phyloP scores from a whole-genome alignment of 2,329 filamentous ascomycete species.

The Sclerotinia borealis region DNA sequence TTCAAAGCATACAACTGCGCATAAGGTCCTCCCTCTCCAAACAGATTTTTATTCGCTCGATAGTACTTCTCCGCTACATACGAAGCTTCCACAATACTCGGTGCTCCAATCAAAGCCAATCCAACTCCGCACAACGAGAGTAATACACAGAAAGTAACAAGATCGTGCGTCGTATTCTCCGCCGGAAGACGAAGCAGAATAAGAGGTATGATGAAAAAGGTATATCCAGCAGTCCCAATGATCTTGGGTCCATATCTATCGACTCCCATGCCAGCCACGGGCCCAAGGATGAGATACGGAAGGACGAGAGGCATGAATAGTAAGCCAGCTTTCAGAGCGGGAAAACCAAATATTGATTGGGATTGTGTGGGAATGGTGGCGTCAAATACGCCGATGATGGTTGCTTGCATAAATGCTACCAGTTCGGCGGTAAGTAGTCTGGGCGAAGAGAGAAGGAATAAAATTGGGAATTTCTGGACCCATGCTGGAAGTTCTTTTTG shows the following conservation, averaged over 20 bases:
- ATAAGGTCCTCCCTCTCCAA: slow-evolving; percentile 52
- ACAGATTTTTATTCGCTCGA: slow-evolving; percentile 47
- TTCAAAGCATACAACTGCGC: slow-evolving; percentile 61
- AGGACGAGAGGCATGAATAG: slow-evolving; percentile 36
- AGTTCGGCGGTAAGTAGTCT: slow-evolving; percentile 36
- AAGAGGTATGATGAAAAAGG: slow-evolving; percentile 20
- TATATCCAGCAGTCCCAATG: slow-evolving; percentile 31
- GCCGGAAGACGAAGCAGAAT: slow-evolving; percentile 39
- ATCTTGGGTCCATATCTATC: slow-evolving; percentile 35
- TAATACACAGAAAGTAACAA: slow-evolving; percentile 41
- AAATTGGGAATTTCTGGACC: slow-evolving; percentile 40
- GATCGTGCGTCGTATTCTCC: slow-evolving; percentile 35
- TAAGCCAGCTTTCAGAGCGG: slow-evolving; percentile 34
- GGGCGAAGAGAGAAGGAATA: slow-evolving; percentile 39
- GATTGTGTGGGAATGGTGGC: slow-evolving; percentile 37
- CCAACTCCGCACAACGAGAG: slow-evolving; percentile 45
- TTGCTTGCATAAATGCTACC: slow-evolving; percentile 40
- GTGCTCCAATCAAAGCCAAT: slow-evolving; percentile 47
- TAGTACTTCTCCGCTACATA: slow-evolving; percentile 50
- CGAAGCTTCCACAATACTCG: slow-evolving; percentile 51
- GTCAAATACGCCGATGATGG: slow-evolving; percentile 35
- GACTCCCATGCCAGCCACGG: slow-evolving; percentile 34
- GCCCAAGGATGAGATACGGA: slow-evolving; percentile 34
- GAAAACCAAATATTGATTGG: slow-evolving; percentile 34
- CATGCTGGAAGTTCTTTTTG: slow-evolving; percentile 18